phyloP scores from a whole-genome alignment of 352 stramenopile genomes.

The Chrysophaeum taylorii region DNA sequence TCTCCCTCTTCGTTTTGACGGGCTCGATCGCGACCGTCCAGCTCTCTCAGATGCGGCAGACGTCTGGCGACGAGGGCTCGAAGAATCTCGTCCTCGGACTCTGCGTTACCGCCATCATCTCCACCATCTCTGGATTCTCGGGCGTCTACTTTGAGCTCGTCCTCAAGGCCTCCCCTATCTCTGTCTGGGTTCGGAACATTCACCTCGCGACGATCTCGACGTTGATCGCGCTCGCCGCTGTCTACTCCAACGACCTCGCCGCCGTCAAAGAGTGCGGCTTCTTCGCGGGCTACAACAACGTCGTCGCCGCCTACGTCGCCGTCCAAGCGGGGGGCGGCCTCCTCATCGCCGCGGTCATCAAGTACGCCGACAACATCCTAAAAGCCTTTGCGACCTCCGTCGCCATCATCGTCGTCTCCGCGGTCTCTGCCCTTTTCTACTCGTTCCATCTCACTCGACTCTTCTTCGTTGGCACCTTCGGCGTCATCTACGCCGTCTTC shows the following conservation, averaged over 20 bases:
- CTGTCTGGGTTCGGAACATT: constrained; percentile 51
- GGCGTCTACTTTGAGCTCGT: constrained; percentile 57
- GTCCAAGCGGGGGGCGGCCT: constrained; percentile 45
- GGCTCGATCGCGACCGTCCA: constrained; percentile 31
- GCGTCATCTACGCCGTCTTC: constrained; percentile 14
- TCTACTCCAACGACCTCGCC: constrained; percentile 33
- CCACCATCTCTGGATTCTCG: constrained; percentile 57
- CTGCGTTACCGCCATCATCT: constrained; percentile 51
- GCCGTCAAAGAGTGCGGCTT: constrained; percentile 35
- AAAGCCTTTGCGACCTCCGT: constrained; percentile 56
- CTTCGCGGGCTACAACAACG: constrained; percentile 43
- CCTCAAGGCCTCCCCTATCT: constrained; percentile 43
- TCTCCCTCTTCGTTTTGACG: constrained; percentile 42
- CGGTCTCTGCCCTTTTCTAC: constrained; percentile 17
- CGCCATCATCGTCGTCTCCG: constrained; percentile 39
- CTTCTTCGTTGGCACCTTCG: not conserved
- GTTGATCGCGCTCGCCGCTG: constrained; percentile 28
- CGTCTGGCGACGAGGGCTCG: constrained; percentile 13
- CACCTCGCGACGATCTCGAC: constrained; percentile 35
- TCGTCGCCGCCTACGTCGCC: constrained; percentile 25
- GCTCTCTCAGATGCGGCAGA: constrained; percentile 4
- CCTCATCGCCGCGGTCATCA: constrained; percentile 43
- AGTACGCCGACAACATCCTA: constrained; percentile 60
- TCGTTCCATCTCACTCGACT: not conserved
- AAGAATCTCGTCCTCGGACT: constrained; percentile 55